Base-by-base conservation (phyloP, 331 rosid genomes). In the Phaseolus coccineus region DNA sequence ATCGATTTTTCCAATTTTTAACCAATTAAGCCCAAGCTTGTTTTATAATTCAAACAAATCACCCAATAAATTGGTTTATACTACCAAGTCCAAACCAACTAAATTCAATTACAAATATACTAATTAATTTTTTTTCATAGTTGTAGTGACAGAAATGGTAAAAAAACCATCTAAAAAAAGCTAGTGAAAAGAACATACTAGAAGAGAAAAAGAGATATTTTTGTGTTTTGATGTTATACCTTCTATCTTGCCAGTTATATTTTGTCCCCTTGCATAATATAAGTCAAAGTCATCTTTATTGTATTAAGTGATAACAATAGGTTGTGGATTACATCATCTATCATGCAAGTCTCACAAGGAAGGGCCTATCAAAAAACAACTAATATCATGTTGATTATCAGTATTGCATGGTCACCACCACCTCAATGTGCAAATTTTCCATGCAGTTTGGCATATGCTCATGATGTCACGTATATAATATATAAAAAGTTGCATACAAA, bases 261-360 rank as follows among this genome's bases (percentile, higher is more conserved):
- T 58, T 27, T 1, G 24, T 52, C 68, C 55, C 15, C 16, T 56
- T 15, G 0, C 14, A 10, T 37, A 39, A 35, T 42, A 35, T 12
- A 19, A 19, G 22, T 4, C 6, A 33, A 8, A 42, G 30, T 27
- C 56, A 12, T 42, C 27, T 44, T 31, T 4, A 27, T 24, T 35
- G 48, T 1, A 44, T 8, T 8, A 48, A 48, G 52, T 19, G 25
- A 40, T 67, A 67, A 67, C n/a, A 12, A 68, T 28, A 53, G 2
- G 69, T 8, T 5, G 58, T 11, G 9, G 47, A 61, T 75, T 31
- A 19, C 46, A 50, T 76, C 63, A 76, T 76, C 50, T 10, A 33
- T 3, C 35, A 75, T 44, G 58, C 57, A 37, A 3, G 56, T 24
- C 53, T 73, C 67, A 35, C 12, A 8, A 50, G 1, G 19, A 7